These are phyloP conservation scores for Seiridium unicorne DNA, from an alignment of 2,329 filamentous ascomycete genomes.

Conservation along the genomic window DNA sequence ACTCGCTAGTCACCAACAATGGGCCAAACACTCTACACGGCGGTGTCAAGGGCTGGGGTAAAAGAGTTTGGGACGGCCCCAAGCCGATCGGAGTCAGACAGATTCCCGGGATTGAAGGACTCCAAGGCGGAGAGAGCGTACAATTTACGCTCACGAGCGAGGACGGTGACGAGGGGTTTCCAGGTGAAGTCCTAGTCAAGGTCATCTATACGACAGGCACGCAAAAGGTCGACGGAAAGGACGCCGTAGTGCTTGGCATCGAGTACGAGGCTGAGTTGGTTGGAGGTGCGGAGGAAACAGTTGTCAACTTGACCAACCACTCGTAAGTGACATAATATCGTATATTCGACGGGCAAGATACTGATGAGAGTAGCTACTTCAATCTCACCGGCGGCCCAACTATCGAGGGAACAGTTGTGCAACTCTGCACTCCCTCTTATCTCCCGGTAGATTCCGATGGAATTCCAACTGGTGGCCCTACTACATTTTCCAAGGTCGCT, in stretches of 20 bases:
- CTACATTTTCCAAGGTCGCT: conserved; percentile 62
- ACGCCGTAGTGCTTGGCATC: conserved; percentile 72
- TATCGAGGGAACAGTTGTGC: conserved; percentile 61
- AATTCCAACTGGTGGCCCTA: conserved; percentile 71
- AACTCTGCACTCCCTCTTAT: conserved; percentile 63
- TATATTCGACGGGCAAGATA: not conserved
- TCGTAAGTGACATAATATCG: conserved; percentile 52
- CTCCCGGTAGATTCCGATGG: conserved; percentile 70
- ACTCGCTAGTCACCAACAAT: conserved; percentile 73
- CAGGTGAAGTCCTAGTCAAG: conserved; percentile 75
- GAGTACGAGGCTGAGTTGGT: conserved; percentile 88
- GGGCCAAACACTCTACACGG: conserved; percentile 75
- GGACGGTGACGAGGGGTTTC: conserved; percentile 87
- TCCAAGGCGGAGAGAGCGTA: conserved; percentile 64
- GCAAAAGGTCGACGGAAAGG: conserved; percentile 58
- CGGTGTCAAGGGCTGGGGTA: conserved; percentile 75
- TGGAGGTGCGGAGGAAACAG: conserved; percentile 80
- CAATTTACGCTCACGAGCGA: conserved; percentile 65
- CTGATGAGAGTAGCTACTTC: conserved; percentile 52
- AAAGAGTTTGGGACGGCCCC: conserved; percentile 74
- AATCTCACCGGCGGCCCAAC: conserved; percentile 55
- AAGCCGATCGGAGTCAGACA: conserved; percentile 50
- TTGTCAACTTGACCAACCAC: conserved; percentile 93
- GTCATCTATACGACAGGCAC: conserved; percentile 78
- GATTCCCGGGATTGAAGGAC: conserved; percentile 48